Evolutionary conservation across 2,329 filamentous ascomycete species (phyloP), one percentile per base, ranked within the genome.

Genomic region (Dendrostoma leiphaemia): DNA sequence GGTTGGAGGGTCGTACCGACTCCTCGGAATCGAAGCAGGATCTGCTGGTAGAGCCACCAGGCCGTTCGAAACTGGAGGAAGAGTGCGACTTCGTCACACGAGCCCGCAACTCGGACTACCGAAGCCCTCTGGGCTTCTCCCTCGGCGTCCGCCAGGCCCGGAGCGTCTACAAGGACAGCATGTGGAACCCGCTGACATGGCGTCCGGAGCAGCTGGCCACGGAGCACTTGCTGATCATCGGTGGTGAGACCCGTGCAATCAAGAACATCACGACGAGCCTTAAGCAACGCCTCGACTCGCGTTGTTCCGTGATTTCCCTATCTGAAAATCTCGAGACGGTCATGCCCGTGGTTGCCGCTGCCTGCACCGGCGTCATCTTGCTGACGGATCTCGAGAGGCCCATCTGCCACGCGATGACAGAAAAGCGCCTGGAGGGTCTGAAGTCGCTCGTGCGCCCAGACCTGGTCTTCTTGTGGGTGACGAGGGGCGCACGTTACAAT

Each of bases 131-230:
- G 0, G 71, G 72, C 1, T 71, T 67, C 40, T 65, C 67, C 1
- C 51, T 76, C n/a, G 67, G 65, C 19, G 63, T 76, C 7, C 67
- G 73, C 9, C 73, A 75, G 48, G 61, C 69, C 15, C 60, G 63
- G 15, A 64, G 58, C 1, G 46, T 48, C 13, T 51, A 63, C 6
- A 67, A 68, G 51, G 41, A 53, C 7, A 21, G 57, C 6, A 31
- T 65, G 23, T 31, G 62, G 43, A 52, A 52, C 19, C 57, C 67
- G 3, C 47, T 62, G 7, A 45, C 48, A 9, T 21, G 48, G 38
- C 34, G 15, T 1, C 12, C 13, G n/a, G 37, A 35, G 1, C 17
- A 48, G 4, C 29, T 23, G 10, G 29, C 68, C 2, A 50, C 60
- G 2, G 59, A 67, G 13, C 59, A 63, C 15, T 59, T 72, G 6